These are phyloP conservation scores for Cercospora beticola DNA, from an alignment of 2,329 filamentous ascomycete species.

Conservation along the genomic window DNA sequence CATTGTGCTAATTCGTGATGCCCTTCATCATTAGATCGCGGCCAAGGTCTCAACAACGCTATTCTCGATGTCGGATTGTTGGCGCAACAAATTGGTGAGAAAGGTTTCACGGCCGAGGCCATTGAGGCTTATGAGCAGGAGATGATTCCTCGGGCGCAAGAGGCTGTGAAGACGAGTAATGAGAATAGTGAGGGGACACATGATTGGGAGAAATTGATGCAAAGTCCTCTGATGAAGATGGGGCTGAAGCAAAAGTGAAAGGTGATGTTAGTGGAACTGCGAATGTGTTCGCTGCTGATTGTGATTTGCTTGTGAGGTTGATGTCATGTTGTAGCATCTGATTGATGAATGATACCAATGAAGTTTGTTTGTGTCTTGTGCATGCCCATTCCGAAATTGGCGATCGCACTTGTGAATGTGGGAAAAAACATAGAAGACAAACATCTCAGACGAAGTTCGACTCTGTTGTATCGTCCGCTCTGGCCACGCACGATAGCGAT, in stretches of 20 bases:
- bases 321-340: not conserved
- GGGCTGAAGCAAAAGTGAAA: conserved; percentile 23
- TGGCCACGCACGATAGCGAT: not conserved
- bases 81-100: conserved; percentile 18
- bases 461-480: not conserved
- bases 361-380: not conserved
- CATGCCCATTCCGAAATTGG: not conserved
- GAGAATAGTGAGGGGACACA: conserved; percentile 21
- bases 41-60: conserved; percentile 48
- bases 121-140: conserved; percentile 20
- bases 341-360: not conserved
- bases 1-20: conserved; percentile 8
- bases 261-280: not conserved
- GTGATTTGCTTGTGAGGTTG: not conserved
- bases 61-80: conserved; percentile 41
- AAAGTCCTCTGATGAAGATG: conserved; percentile 21
- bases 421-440: not conserved
- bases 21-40: no score
- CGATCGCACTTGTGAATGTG: not conserved
- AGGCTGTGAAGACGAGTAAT: conserved; percentile 18
- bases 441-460: not conserved
- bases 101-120: conserved; percentile 12
- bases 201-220: conserved; percentile 22
- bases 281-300: not conserved
- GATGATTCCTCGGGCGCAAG: conserved; percentile 22